A percentile compares a stretch with the other conserved stretches of the same genome.
Conservation (phyloP, 371 early-diverging fungal species). For the Syncephalastrum racemosum region DNA sequence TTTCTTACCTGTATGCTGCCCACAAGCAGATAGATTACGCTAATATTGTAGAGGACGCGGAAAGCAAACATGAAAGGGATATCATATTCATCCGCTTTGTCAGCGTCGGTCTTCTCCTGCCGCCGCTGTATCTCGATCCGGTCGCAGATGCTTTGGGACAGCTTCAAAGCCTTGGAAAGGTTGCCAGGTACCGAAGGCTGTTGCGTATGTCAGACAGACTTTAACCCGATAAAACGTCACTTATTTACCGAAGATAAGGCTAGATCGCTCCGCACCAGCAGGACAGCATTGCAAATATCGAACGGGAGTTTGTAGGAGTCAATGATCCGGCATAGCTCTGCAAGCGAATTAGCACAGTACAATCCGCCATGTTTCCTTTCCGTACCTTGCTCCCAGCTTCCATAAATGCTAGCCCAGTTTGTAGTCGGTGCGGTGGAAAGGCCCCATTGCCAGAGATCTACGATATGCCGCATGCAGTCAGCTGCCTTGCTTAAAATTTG, state of each 20-base stretch:
- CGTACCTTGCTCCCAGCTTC: slow-evolving; percentile 39
- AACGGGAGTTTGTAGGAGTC: slow-evolving; percentile 44
- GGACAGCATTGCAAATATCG: slow-evolving; percentile 44
- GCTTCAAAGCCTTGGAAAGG: slow-evolving; percentile 40
- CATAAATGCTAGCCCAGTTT: slow-evolving; percentile 18
- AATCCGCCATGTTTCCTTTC: background rate
- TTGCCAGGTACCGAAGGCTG: slow-evolving; percentile 48
- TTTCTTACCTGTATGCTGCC: slow-evolving; percentile 46
- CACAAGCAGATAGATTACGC: slow-evolving; percentile 46
- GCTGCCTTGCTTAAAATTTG: slow-evolving; percentile 40
- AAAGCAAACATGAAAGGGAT: slow-evolving; percentile 56
- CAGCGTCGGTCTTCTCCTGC: slow-evolving; percentile 27
- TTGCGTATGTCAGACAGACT: background rate
- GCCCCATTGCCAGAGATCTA: slow-evolving; percentile 47
- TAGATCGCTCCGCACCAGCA: slow-evolving; percentile 41
- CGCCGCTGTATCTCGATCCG: slow-evolving; percentile 44
- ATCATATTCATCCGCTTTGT: slow-evolving; percentile 30
- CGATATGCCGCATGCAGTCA: slow-evolving; percentile 40
- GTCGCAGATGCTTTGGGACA: slow-evolving; percentile 48
- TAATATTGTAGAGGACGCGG: slow-evolving; percentile 48
- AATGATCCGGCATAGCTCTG: slow-evolving; percentile 33
- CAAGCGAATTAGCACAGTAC: background rate
- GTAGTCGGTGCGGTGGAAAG: slow-evolving; percentile 23
- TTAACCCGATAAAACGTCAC: background rate
- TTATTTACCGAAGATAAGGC: slow-evolving; percentile 42